These are phyloP conservation scores for Globisporangium megalacanthum DNA, from an alignment of 352 stramenopile genomes.

Conservation along the genomic window DNA sequence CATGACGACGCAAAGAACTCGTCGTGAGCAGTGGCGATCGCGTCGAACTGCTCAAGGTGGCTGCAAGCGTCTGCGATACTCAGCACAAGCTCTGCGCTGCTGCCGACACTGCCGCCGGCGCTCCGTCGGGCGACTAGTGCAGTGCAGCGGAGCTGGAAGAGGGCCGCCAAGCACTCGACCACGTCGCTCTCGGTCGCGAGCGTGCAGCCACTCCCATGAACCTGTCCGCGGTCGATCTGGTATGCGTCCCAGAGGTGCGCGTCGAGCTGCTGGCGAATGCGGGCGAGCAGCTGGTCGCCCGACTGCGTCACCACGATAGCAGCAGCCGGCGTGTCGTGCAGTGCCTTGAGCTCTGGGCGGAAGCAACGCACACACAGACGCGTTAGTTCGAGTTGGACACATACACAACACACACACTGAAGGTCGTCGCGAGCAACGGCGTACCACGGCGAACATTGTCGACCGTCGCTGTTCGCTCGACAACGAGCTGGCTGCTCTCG, in stretches of 20 bases:
- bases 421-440: background rate
- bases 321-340: constrained; percentile 16
- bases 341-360: constrained; percentile 23
- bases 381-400: background rate
- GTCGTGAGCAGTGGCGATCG: constrained; percentile 5
- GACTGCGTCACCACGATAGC: constrained; percentile 6
- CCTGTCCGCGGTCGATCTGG: constrained; percentile 20
- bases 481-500: constrained; percentile 28
- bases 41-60: constrained; percentile 22
- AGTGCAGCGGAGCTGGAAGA: constrained; percentile 21
- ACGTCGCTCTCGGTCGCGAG: constrained; percentile 31
- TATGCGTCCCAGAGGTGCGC: constrained; percentile 40
- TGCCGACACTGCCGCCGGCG: background rate
- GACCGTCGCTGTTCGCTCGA: constrained; percentile 34
- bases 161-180: constrained; percentile 25
- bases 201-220: constrained; percentile 19
- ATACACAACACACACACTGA: background rate
- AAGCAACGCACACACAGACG: background rate
- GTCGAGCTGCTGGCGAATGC: constrained; percentile 44
- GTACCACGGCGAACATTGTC: constrained; percentile 51
- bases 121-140: background rate
- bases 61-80: constrained; percentile 18
- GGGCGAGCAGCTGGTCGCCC: constrained; percentile 25
- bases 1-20: background rate
- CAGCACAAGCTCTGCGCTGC: constrained; percentile 6